phyloP scores from a whole-genome alignment of 1,284 basidiomycete species.

The Cystobasidiaceae sp. region DNA sequence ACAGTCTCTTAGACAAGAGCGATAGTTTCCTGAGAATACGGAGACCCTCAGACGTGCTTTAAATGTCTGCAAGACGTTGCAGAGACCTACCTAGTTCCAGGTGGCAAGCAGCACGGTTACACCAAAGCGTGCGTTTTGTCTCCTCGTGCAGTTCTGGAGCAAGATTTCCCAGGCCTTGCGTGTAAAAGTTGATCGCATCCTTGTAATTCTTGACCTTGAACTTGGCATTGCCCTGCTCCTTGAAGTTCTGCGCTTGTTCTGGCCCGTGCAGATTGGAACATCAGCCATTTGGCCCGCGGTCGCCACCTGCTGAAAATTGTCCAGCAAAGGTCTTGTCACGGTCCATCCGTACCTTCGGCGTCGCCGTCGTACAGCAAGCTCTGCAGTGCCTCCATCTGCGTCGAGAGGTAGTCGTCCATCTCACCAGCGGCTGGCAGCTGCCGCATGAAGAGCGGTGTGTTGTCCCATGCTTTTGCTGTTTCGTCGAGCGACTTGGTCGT shows the following conservation, averaged over 20 bases:
- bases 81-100: constrained; percentile 76
- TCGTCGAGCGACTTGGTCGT: constrained; percentile 9
- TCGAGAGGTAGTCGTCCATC: constrained; percentile 57
- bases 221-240: constrained; percentile 91
- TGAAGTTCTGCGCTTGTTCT: constrained; percentile 91
- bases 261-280: constrained; percentile 32
- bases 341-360: constrained; percentile 70
- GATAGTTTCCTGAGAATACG: constrained; percentile 77
- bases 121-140: constrained; percentile 56
- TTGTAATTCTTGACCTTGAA: constrained; percentile 78
- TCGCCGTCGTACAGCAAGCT: constrained; percentile 82
- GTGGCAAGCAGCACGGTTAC: constrained; percentile 90
- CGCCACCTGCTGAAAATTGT: background rate
- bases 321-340: background rate
- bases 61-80: constrained; percentile 30
- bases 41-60: too few relatives aligned
- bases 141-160: constrained; percentile 58
- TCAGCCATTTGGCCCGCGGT: background rate
- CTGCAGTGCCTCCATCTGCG: constrained; percentile 74
- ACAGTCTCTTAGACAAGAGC: constrained; percentile 75
- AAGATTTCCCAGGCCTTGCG: constrained; percentile 75
- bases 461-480: constrained; percentile 22
- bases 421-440: constrained; percentile 58
- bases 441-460: constrained; percentile 83
- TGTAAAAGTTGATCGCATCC: constrained; percentile 85